Percentiles rank a stretch among this genome's conserved stretches.
Evolutionary conservation across 1,284 basidiomycete species (phyloP).

Genomic region (Melampsora abietis-canadensis): DNA sequence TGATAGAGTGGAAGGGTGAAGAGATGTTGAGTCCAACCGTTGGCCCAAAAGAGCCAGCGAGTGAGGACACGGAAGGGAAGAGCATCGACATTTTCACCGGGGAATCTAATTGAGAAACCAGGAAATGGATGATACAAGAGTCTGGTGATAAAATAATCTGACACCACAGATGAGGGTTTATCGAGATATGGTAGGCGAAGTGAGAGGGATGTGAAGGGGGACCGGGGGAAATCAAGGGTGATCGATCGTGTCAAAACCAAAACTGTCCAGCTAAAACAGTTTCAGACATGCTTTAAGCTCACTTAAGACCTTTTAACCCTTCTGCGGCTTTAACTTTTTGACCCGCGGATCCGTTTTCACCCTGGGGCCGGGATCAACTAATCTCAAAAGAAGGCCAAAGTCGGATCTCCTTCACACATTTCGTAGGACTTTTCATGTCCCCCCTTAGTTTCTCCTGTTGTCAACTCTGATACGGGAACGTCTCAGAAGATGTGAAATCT

Average conservation of each 20-base stretch:
- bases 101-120: not conserved
- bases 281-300: not conserved
- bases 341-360: too few species aligned
- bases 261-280: not conserved
- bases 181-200: not conserved
- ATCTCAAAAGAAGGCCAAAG: too few species aligned
- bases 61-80: slow-evolving; percentile 37
- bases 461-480: too few species aligned
- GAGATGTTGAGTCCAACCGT: slow-evolving; percentile 36
- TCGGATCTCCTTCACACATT: too few species aligned
- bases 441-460: too few species aligned
- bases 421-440: too few species aligned
- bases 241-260: not conserved
- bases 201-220: not conserved
- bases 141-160: too few species aligned
- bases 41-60: slow-evolving; percentile 45
- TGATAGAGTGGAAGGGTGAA: slow-evolving; percentile 40
- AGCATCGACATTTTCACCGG: slow-evolving; percentile 31
- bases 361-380: too few species aligned
- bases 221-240: not conserved
- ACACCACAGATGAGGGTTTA: too few species aligned
- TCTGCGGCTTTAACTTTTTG: too few species aligned
- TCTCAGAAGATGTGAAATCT: too few species aligned
- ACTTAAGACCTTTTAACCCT: too few species aligned
- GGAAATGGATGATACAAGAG: not conserved